Evolutionary conservation across 1,284 basidiomycete species (phyloP), one percentile per base, ranked within the genome.

Genomic region (Tausonia pullulans): DNA sequence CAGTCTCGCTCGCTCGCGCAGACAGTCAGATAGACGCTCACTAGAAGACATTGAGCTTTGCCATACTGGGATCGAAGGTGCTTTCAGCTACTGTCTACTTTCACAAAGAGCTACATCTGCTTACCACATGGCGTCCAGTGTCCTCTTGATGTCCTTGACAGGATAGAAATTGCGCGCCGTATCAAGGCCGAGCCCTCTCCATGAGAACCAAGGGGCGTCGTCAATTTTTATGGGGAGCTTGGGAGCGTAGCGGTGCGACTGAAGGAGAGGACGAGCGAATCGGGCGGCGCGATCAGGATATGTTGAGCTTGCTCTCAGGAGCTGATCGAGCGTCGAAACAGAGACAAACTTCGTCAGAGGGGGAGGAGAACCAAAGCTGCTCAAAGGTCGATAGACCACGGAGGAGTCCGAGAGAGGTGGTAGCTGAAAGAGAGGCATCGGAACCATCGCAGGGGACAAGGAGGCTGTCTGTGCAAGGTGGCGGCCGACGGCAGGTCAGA

Each of bases 101-200:
- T 27, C 27, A 27, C 27, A 27, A 27, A 27, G 27, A 27, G 27
- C 27, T 27, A 27, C 27, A 27, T 27, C 27, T 27, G 27, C 27
- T 27, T 2, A 27, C 8, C 65, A 57, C 72, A 73, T 73, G 10
- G 69, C 69, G 48, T 72, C 67, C 4, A 75, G 44, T 3, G 69
- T 64, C 45, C 64, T 67, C 41, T 68, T 65, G 56, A 75, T 64
- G 3, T 66, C 61, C 0, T 57, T 16, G 11, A 72, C 50, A 5
- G 71, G 67, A 54, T 69, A 70, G 67, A 64, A 75, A 65, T 75
- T 64, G 14, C 64, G 69, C 9, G 72, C 61, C 4, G 72, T 74
- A 56, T 74, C 73, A 5, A 74, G 68, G 57, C 73, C 59, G 48
- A 74, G 50, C 2, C 72, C 72, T 6, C 73, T 61, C 65, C 72